These are phyloP conservation scores for Yarrowia deformans DNA, from an alignment of 805 yeast genomes.

Conservation along the genomic window DNA sequence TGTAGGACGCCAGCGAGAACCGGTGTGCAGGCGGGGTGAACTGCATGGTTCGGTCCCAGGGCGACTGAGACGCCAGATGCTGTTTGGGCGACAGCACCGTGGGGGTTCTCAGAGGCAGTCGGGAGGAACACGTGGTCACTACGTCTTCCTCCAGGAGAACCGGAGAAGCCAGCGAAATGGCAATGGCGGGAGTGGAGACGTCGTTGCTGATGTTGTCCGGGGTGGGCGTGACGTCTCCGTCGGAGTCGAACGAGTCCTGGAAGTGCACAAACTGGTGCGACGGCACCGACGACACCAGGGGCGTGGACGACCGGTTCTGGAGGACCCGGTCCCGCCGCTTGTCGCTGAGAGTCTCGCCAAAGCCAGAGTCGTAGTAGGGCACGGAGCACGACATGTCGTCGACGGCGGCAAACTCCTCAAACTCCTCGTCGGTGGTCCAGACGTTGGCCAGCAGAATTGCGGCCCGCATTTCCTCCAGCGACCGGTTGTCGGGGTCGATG, in stretches of 20 bases:
- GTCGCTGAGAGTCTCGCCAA: constrained; percentile 33
- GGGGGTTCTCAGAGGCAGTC: constrained; percentile 50
- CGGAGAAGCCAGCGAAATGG: constrained; percentile 29
- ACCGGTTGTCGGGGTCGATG: constrained; percentile 86
- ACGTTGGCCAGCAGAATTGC: constrained; percentile 67
- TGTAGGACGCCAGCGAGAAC: constrained; percentile 28
- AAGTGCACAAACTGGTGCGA: constrained; percentile 35
- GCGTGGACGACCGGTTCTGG: neutral
- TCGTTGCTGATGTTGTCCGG: constrained; percentile 3
- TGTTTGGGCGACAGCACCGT: constrained; percentile 42
- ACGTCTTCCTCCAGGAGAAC: constrained; percentile 40
- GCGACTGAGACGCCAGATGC: constrained; percentile 29
- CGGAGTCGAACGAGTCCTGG: constrained; percentile 10
- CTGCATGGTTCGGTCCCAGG: constrained; percentile 48
- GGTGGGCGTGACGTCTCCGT: constrained; percentile 24
- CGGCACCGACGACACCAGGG: constrained; percentile 24
- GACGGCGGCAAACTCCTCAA: constrained; percentile 55
- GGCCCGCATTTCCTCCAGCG: constrained; percentile 63
- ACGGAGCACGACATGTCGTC: constrained; percentile 49
- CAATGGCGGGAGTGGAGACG: constrained; percentile 29
- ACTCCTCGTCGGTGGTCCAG: constrained; percentile 86
- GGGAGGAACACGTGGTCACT: constrained; percentile 46
- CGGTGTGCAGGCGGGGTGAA: constrained; percentile 47
- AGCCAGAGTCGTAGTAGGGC: constrained; percentile 40
- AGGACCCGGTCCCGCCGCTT: neutral